Conservation (phyloP, 495 filamentous ascomycete species). For the Aeminium ludgeri region DNA sequence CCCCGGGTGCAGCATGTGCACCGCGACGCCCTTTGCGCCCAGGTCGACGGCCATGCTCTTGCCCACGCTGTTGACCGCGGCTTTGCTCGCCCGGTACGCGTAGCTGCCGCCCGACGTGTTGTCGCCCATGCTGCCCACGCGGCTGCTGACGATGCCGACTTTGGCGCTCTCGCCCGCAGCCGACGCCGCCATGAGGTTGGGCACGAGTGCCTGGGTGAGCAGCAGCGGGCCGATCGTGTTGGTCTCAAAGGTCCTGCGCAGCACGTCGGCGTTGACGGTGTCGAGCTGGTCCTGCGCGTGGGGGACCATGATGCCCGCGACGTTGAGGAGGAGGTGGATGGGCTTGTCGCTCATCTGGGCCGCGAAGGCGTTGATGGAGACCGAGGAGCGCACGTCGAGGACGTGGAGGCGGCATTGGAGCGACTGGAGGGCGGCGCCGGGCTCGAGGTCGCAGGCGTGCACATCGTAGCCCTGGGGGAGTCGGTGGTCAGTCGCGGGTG, state of each 20-base stretch:
- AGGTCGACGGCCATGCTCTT: slow-evolving; percentile 27
- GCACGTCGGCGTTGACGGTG: slow-evolving; percentile 5
- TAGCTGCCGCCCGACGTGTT: slow-evolving; percentile 60
- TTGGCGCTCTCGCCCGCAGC: not conserved
- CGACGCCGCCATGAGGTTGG: slow-evolving; percentile 19
- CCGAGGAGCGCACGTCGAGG: slow-evolving; percentile 29
- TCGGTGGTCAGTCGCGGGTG: no score
- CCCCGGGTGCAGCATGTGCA: slow-evolving; percentile 27
- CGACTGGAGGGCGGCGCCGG: slow-evolving; percentile 29
- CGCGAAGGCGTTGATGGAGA: slow-evolving; percentile 19
- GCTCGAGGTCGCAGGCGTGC: slow-evolving; percentile 23
- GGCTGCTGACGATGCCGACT: slow-evolving; percentile 25
- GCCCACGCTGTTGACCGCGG: slow-evolving; percentile 29
- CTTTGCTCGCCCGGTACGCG: slow-evolving; percentile 57
- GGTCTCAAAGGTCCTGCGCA: slow-evolving; percentile 18
- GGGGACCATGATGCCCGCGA: slow-evolving; percentile 22
- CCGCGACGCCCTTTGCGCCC: slow-evolving; percentile 20
- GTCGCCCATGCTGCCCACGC: slow-evolving; percentile 26
- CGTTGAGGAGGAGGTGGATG: slow-evolving; percentile 23
- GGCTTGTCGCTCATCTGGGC: slow-evolving; percentile 11
- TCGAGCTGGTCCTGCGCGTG: slow-evolving; percentile 16
- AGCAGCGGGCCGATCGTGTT: slow-evolving; percentile 26
- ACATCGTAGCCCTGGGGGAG: slow-evolving; percentile 23
- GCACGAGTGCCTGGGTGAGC: slow-evolving; percentile 27
- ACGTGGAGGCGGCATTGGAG: slow-evolving; percentile 29